Percentiles rank a stretch among this genome's conserved stretches.
Evolutionary conservation across 176 grass and related monocot genomes (phyloP).

Genomic region (Aegilops umbellulata): DNA sequence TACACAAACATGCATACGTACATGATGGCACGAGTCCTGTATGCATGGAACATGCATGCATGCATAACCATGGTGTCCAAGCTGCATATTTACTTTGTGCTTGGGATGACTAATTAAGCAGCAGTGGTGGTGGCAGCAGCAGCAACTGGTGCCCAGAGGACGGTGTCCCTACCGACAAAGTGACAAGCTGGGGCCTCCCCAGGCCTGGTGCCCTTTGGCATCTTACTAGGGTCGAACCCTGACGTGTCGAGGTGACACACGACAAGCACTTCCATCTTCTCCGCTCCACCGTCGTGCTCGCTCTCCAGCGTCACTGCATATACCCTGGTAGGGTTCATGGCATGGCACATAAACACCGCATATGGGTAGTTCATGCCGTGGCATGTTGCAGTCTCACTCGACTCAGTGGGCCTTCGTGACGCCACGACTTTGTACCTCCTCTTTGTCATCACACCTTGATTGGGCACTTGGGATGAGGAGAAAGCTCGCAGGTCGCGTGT

Average conservation of each 20-base stretch:
- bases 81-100: no score
- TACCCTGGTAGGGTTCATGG: not conserved
- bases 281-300: not conserved
- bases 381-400: not conserved
- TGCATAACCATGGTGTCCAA: no score
- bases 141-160: not conserved
- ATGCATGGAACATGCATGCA: no score
- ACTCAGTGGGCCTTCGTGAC: not conserved
- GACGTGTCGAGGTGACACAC: constrained; percentile 24
- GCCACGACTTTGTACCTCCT: constrained; percentile 11
- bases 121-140: not conserved
- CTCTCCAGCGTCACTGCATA: constrained; percentile 15
- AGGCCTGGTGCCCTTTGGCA: not conserved
- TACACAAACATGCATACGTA: no score
- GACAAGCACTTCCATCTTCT: constrained; percentile 12
- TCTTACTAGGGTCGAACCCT: not conserved
- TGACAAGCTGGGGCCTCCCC: constrained; percentile 26
- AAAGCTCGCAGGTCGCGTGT: not conserved
- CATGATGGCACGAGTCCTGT: no score
- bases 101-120: no score
- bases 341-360: constrained; percentile 35
- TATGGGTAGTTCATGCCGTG: constrained; percentile 4
- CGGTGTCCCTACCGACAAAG: constrained; percentile 20
- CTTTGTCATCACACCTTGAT: not conserved
- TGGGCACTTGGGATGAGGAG: not conserved